Evolutionary conservation across 208 protist genomes (phyloP).

Genomic region (Leishmania gerbilli): DNA sequence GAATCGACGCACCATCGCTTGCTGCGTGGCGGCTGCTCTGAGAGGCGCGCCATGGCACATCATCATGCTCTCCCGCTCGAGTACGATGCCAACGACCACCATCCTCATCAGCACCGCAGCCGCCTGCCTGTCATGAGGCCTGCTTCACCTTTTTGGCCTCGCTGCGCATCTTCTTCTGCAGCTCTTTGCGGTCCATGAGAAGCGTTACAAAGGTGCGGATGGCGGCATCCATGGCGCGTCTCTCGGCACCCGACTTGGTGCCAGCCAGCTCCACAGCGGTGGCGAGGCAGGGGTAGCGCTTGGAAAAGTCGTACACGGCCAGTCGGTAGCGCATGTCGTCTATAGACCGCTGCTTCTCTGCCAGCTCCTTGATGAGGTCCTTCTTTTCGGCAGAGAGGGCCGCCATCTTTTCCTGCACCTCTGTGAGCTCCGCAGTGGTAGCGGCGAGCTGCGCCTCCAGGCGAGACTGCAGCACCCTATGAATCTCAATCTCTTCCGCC

Average conservation of each 20-base stretch:
- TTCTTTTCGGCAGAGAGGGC: constrained; percentile 21
- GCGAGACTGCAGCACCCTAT: constrained; percentile 39
- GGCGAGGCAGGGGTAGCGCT: constrained; percentile 47
- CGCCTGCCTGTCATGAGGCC: background rate
- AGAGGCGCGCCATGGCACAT: background rate
- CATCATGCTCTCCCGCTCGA: background rate
- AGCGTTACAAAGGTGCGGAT: constrained; percentile 59
- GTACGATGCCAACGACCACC: background rate
- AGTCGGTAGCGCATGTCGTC: constrained; percentile 80
- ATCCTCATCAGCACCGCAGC: background rate
- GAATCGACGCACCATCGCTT: background rate
- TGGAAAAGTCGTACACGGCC: constrained; percentile 62
- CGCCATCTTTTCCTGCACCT: constrained; percentile 18
- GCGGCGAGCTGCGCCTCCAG: constrained; percentile 36
- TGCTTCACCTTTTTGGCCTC: constrained; percentile 33
- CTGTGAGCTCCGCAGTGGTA: constrained; percentile 23
- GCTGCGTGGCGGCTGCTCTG: background rate
- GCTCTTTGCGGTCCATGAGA: constrained; percentile 55
- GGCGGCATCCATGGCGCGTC: constrained; percentile 53
- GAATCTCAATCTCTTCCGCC: constrained; percentile 69
- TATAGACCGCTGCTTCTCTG: constrained; percentile 42
- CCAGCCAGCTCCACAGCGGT: constrained; percentile 50
- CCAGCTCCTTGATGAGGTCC: constrained; percentile 32
- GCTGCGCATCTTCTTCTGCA: constrained; percentile 59
- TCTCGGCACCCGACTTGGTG: constrained; percentile 49